Base-by-base conservation (phyloP, 441 rosid genomes). In the Populus trichocarpa region DNA sequence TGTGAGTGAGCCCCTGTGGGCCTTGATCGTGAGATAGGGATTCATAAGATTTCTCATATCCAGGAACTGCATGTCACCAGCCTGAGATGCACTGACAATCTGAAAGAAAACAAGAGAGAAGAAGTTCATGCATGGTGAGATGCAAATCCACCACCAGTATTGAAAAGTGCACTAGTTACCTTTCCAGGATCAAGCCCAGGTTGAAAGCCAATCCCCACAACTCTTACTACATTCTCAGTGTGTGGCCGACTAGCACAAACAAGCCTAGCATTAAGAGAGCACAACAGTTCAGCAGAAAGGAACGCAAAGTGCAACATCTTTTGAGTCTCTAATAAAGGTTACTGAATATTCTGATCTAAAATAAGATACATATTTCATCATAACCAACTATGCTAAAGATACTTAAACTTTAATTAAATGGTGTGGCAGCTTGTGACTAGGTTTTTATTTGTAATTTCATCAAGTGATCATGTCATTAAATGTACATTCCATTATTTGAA, bases 51-150 rank as follows among this genome's bases (percentile, higher is more conserved):
- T 80, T 89, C 98, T 90, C 30, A 96, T 86, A 86, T 96, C 99
- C n/a, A 95, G 86, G 80, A 92, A 90, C 83, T 90, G 85, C 68
- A 95, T 89, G 78, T 95, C 98, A 78, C 99, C 99, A 3, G 97
- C 98, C 86, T 91, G 98, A 72, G 98, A 90, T 78, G 99, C 99
- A 84, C 98, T 94, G 76, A 94, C 91, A 85, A 92, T 87, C 99
- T 96, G 92, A 69, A 77, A 79, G 38, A 69, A 38, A 59, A 8
- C 57, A 30, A 63, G 50, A 14, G 16, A 18, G 26, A 25, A 40
- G 33, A 20, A 23, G 9, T 32, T 35, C 22, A 9, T 12, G 13
- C 20, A 30, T 28, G 10, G 73, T 5, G 0, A 71, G 33, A 46
- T 30, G 35, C 9, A 70, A 59, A 76, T 59, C 5, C 4, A 30